Evolutionary conservation across 2,329 filamentous ascomycete species (phyloP), one percentile per base, ranked within the genome.

Genomic region (Talaromyces piceae): DNA sequence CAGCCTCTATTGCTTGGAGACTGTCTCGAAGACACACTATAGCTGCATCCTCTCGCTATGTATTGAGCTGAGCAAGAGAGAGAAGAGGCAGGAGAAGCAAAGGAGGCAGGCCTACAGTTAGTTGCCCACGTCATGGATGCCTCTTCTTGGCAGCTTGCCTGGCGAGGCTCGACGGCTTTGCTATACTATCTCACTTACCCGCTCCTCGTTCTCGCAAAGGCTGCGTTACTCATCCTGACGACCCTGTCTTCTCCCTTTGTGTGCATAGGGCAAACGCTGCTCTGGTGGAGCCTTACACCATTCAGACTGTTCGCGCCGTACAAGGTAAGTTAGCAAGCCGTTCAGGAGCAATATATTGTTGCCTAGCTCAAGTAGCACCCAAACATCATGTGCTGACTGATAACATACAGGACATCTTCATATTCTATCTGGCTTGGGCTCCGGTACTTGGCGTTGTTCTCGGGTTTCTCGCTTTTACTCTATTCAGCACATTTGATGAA

Each of bases 351-450:
- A n/a, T n/a, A n/a, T n/a, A n/a, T n/a, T n/a, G n/a, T n/a, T n/a
- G n/a, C n/a, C n/a, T n/a, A n/a, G n/a, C n/a, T n/a, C n/a, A n/a
- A n/a, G n/a, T n/a, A n/a, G n/a, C n/a, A n/a, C n/a, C n/a, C n/a
- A n/a, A n/a, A 22, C 23, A 37, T 12, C 13, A 11, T 33, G 9
- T 33, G 13, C 51, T 49, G 7, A 53, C 12, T 16, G 50, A 20
- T n/a, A 47, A 30, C 16, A 12, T 18, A 13, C 51, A 77, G 74
- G 69, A 68, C 45, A 53, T 73, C 18, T 66, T 67, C 49, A 76
- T 78, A 61, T 84, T 77, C 60, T n/a, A n/a, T n/a, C 73, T 90
- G 44, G 82, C 82, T 45, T 77, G 82, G 22, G 88, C 87, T 6
- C 76, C 80, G 27, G 67, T 87, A 16, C 74, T 88, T 48, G 88